Conservation (phyloP, 2,329 filamentous ascomycete genomes). For the Teratosphaeria zuluensis region DNA sequence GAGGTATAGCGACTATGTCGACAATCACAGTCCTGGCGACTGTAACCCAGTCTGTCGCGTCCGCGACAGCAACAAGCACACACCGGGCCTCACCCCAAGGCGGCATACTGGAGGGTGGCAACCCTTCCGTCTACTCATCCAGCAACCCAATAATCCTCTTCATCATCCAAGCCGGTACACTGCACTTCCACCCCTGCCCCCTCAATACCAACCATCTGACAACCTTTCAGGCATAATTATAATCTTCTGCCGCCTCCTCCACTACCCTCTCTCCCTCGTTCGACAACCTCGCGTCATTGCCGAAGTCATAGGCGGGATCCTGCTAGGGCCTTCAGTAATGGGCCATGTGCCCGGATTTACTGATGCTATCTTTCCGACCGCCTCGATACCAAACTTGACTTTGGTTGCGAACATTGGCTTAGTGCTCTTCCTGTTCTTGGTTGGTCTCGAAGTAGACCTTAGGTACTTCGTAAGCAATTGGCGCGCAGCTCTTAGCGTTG, state of each 20-base stretch:
- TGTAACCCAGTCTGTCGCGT: conserved; percentile 12
- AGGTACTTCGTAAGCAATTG: conserved; percentile 70
- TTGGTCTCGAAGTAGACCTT: conserved; percentile 78
- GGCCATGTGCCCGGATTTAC: conserved; percentile 74
- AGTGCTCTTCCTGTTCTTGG: conserved; percentile 76
- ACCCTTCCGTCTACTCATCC: conserved; percentile 58
- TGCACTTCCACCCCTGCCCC: not conserved
- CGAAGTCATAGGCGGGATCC: conserved; percentile 74
- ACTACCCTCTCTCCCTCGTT: conserved; percentile 67
- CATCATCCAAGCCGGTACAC: conserved; percentile 55
- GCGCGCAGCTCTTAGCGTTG: conserved; percentile 68
- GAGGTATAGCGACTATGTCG: conserved; percentile 5
- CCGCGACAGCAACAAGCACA: conserved; percentile 18
- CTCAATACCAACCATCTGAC: not conserved
- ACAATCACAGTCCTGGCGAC: conserved; percentile 15
- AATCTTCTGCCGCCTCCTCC: conserved; percentile 62
- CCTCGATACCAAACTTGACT: conserved; percentile 64
- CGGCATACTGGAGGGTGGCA: conserved; percentile 61
- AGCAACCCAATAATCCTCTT: conserved; percentile 66
- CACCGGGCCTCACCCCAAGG: conserved; percentile 44
- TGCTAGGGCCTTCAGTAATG: conserved; percentile 81
- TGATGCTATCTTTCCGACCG: conserved; percentile 63
- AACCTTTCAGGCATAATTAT: conserved; percentile 51
- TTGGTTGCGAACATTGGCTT: conserved; percentile 77
- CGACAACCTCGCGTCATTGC: conserved; percentile 75